phyloP scores from a whole-genome alignment of 192 early-diverging fungal genomes.

The Dissophora ornata region DNA sequence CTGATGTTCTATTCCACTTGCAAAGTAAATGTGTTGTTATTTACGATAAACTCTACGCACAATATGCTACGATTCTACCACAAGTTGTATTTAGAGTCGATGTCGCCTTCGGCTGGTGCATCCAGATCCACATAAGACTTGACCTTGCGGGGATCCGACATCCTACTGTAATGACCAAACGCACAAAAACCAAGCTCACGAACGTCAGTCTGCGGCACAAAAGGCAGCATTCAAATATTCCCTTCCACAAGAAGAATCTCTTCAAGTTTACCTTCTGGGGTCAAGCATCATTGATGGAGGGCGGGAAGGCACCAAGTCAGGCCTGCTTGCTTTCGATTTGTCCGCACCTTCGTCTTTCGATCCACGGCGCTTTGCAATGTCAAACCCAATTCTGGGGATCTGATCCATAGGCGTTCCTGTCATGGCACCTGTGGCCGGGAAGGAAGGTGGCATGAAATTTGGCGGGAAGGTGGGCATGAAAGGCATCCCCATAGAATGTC shows the following conservation, averaged over 20 bases:
- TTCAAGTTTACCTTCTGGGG: conserved; percentile 42
- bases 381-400: conserved; percentile 72
- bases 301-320: conserved; percentile 25
- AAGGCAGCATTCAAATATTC: no score
- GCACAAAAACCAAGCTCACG: no score
- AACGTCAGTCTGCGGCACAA: neutral
- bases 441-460: conserved; percentile 42
- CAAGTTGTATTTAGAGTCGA: conserved; percentile 67
- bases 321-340: conserved; percentile 7
- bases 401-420: conserved; percentile 65
- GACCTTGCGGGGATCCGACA: conserved; percentile 78
- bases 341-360: conserved; percentile 35
- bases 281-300: conserved; percentile 43
- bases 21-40: no score
- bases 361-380: conserved; percentile 39
- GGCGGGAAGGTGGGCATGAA: conserved; percentile 47
- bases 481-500: conserved; percentile 38
- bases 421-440: conserved; percentile 50
- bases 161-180: conserved; percentile 33
- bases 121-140: conserved; percentile 91
- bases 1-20: no score
- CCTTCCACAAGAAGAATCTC: no score
- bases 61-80: conserved; percentile 24
- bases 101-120: conserved; percentile 81
- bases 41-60: no score